A percentile compares a stretch with the other conserved stretches of the same genome.
phyloP scores from a whole-genome alignment of 2,329 filamentous ascomycete species.

The Arthrobotrys sinensis region DNA sequence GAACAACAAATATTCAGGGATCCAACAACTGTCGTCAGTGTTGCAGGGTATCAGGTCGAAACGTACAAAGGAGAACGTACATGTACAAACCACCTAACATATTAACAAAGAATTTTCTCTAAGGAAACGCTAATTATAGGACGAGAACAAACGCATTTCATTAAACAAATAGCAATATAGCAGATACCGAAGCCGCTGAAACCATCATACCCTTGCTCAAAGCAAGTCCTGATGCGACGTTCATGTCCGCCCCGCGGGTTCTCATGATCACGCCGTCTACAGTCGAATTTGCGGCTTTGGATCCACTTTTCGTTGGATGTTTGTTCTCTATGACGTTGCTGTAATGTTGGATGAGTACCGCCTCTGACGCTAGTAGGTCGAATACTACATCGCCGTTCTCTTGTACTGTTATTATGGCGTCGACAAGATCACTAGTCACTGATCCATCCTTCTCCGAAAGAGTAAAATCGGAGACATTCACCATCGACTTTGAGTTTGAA shows the following conservation, averaged over 20 bases:
- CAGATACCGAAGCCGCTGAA: not conserved
- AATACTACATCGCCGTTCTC: slow-evolving; percentile 31
- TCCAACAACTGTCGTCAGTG: no score
- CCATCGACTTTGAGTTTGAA: slow-evolving; percentile 46
- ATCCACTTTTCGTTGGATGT: slow-evolving; percentile 43
- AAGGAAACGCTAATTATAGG: not conserved
- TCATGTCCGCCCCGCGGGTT: slow-evolving; percentile 35
- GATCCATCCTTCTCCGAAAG: slow-evolving; percentile 36
- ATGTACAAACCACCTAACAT: no score
- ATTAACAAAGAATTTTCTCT: no score
- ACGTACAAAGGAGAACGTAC: no score
- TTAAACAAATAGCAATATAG: not conserved
- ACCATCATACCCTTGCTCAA: not conserved
- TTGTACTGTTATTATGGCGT: slow-evolving; percentile 42
- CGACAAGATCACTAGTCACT: slow-evolving; percentile 35
- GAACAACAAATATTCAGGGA: no score
- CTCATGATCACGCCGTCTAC: slow-evolving; percentile 32
- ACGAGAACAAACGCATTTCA: not conserved
- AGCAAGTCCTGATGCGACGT: not conserved
- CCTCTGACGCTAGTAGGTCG: slow-evolving; percentile 44
- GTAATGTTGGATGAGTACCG: slow-evolving; percentile 43
- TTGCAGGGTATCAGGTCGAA: no score
- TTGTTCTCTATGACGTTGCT: slow-evolving; percentile 34
- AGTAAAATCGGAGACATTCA: slow-evolving; percentile 49
- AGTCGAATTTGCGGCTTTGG: slow-evolving; percentile 31